phyloP scores from a whole-genome alignment of 257 asterid species.

The Linderniella brevidens region DNA sequence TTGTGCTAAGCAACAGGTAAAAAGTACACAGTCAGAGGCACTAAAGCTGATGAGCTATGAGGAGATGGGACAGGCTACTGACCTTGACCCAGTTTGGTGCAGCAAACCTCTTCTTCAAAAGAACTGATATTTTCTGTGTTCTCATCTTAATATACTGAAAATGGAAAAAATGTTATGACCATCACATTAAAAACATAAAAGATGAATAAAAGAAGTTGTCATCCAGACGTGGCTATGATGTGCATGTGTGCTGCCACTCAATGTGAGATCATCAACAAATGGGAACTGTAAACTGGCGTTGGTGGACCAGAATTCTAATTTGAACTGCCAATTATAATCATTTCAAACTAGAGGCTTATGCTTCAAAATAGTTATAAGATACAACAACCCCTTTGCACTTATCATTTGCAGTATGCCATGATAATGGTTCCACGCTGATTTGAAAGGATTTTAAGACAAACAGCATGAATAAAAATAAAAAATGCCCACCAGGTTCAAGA shows the following conservation, averaged over 20 bases:
- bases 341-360: too few relatives aligned
- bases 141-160: constrained; percentile 80
- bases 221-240: not conserved
- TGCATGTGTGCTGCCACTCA: too few relatives aligned
- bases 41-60: constrained; percentile 1
- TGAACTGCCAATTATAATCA: too few relatives aligned
- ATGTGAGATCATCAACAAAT: too few relatives aligned
- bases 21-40: constrained; percentile 6
- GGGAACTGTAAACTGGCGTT: too few relatives aligned
- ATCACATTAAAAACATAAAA: constrained; percentile 8
- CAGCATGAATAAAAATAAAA: not conserved
- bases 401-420: too few relatives aligned
- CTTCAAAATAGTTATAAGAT: too few relatives aligned
- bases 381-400: too few relatives aligned
- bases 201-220: constrained; percentile 2
- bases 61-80: constrained; percentile 9
- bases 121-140: constrained; percentile 64
- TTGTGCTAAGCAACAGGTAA: constrained; percentile 46
- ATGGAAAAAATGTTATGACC: constrained; percentile 9
- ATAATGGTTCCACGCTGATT: too few relatives aligned
- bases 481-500: constrained; percentile 67
- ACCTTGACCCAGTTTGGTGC: constrained; percentile 98
- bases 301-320: too few relatives aligned
- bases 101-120: constrained; percentile 73
- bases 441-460: too few relatives aligned